Conservation (phyloP, 2,329 filamentous ascomycete genomes). For the Stemphylium lycopersici region DNA sequence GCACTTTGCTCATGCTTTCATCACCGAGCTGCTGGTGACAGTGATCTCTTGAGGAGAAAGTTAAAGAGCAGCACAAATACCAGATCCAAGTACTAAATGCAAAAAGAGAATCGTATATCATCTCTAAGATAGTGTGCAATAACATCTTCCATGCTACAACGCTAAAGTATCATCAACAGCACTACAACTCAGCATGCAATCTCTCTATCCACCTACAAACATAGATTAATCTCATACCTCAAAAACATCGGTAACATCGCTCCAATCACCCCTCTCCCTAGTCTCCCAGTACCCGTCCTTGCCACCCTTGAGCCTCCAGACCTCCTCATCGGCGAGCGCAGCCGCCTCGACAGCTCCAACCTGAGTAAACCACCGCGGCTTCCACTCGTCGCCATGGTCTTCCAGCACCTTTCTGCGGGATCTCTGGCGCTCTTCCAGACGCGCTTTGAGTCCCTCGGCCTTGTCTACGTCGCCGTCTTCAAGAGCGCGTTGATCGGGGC, state of each 20-base stretch:
- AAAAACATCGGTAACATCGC: slow-evolving; percentile 62
- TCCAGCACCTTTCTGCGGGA: slow-evolving; percentile 76
- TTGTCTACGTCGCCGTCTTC: slow-evolving; percentile 82
- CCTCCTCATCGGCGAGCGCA: slow-evolving; percentile 50
- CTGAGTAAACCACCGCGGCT: slow-evolving; percentile 83
- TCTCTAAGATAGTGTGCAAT: background rate
- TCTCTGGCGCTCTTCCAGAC: slow-evolving; percentile 85
- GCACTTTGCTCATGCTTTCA: too few relatives aligned
- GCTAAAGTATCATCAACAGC: too few relatives aligned
- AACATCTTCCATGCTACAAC: background rate
- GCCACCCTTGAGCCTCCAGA: slow-evolving; percentile 72
- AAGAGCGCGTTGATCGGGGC: slow-evolving; percentile 85
- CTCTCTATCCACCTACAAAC: background rate
- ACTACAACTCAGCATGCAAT: too few relatives aligned
- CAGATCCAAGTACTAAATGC: too few relatives aligned
- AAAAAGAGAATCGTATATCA: too few relatives aligned
- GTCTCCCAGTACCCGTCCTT: slow-evolving; percentile 96
- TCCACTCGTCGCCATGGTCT: slow-evolving; percentile 72
- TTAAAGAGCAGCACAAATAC: too few relatives aligned
- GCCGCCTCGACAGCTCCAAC: slow-evolving; percentile 52
- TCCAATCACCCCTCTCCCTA: slow-evolving; percentile 72
- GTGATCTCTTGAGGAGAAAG: too few relatives aligned
- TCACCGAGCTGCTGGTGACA: too few relatives aligned
- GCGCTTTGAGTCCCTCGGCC: slow-evolving; percentile 82
- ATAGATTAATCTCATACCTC: slow-evolving; percentile 31